Base-by-base conservation (phyloP, 257 asterid genomes). In the Solanum gracilifrons region DNA sequence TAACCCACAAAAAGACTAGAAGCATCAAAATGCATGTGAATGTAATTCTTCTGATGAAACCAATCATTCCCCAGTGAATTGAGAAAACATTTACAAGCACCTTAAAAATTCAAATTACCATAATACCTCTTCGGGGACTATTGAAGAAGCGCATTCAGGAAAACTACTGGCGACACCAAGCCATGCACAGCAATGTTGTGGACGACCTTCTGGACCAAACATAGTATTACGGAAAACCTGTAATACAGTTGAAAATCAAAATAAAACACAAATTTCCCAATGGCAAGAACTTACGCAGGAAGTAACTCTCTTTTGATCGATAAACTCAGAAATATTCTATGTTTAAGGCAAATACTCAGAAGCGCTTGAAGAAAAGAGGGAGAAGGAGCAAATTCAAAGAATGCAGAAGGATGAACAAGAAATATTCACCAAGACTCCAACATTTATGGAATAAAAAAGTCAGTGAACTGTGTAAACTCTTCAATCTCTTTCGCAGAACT, bases 181-280 rank as follows among this genome's bases (percentile, higher is more conserved):
- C 99, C 99, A 97, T 84, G 99, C 99, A 92, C 99, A 97, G 92
- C 99, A 97, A 92, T 97, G 99, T 87, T 97, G 99, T 15, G 99
- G 99, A 85, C 99, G 97, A 43, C 99, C 99, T 93, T 97, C 99
- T 15, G 99, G 99, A 87, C 98, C 99, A 92, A 97, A 97, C 99
- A 96, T 97, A 90, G 99, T 97, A 93, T 96, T 96, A 74, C 99
- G 96, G 80, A 97, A 97, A 87, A 96, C 99, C 99, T 97, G 89
- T 31, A 82, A 62, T 27, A 86, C 31, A 86, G 36, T 21, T 87
- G 43, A 71, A 87, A 88, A 90, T 86, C 89, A 91, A 92, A 89
- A 85, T 79, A 66, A 89, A 87, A 31, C 82, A 71, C 86, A 86
- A 86, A 77, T 32, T 43, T 48, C 31, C 11, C 73, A 37, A 73